Percentiles rank a stretch among this genome's conserved stretches.
These are phyloP conservation scores for Cutaneotrichosporon daszewskae DNA, from an alignment of 1,284 basidiomycete species.

Conservation along the genomic window DNA sequence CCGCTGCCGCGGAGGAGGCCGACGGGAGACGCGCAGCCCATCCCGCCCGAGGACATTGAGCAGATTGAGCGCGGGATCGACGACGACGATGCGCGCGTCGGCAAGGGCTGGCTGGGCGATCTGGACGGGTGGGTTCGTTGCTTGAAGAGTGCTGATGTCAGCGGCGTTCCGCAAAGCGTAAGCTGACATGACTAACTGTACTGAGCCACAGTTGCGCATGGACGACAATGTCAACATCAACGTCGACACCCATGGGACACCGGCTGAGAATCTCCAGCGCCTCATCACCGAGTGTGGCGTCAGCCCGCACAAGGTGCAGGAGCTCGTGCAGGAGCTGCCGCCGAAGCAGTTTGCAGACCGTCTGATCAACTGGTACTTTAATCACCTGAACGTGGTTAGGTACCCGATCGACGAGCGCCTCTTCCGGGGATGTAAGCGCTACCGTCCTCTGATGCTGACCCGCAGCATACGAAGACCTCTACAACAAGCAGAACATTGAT, in stretches of 20 bases:
- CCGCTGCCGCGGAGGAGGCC: background rate
- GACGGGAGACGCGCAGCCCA: constrained; percentile 6
- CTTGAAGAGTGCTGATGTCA: constrained; percentile 4
- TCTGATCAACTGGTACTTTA: constrained; percentile 49
- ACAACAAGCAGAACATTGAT: constrained; percentile 65
- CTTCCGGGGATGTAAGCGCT: constrained; percentile 58
- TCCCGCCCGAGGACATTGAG: constrained; percentile 15
- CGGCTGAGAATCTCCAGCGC: constrained; percentile 53
- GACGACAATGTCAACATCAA: constrained; percentile 43
- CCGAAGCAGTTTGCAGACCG: constrained; percentile 65
- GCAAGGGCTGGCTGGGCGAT: constrained; percentile 41
- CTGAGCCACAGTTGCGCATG: constrained; percentile 32
- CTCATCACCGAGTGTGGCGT: constrained; percentile 86
- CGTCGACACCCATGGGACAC: constrained; percentile 44
- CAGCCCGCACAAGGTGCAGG: constrained; percentile 76
- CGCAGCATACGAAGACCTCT: constrained; percentile 67
- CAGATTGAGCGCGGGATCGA: constrained; percentile 19
- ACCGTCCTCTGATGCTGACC: background rate
- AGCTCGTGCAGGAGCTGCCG: constrained; percentile 81
- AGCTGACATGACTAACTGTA: background rate
- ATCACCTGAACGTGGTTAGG: constrained; percentile 82
- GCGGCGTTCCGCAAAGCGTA: constrained; percentile 27
- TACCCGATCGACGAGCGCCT: constrained; percentile 84
- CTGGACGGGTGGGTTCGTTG: constrained; percentile 34
- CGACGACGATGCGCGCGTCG: constrained; percentile 33